These are phyloP conservation scores for Arabidopsis hybrid DNA, from an alignment of 441 rosid genomes.

Conservation along the genomic window DNA sequence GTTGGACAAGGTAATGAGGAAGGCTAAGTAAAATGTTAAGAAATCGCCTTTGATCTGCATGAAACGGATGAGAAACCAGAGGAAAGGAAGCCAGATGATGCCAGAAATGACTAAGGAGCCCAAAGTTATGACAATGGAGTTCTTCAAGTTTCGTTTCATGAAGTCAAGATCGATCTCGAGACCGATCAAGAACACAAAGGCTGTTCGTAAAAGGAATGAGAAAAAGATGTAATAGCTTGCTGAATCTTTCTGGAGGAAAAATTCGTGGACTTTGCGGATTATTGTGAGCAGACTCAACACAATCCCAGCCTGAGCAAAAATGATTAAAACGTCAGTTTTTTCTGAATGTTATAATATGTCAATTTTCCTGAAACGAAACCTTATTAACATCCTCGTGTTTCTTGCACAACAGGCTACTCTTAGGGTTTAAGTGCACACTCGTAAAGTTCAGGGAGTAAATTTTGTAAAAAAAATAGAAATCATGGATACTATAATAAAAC, in stretches of 20 bases:
- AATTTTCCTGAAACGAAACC: neutral
- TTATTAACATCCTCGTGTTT: neutral
- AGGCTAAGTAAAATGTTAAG: constrained; percentile 44
- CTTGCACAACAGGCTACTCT: neutral
- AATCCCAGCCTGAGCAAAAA: constrained; percentile 69
- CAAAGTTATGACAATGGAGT: constrained; percentile 53
- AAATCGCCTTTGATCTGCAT: constrained; percentile 37
- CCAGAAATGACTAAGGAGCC: constrained; percentile 48
- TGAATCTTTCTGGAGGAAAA: constrained; percentile 65
- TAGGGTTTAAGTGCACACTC: neutral
- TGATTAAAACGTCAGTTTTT: neutral
- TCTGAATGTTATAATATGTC: neutral
- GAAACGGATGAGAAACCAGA: constrained; percentile 47
- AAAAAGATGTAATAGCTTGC: constrained; percentile 60
- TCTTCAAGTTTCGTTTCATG: constrained; percentile 56
- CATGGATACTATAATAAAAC: neutral
- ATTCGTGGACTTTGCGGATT: constrained; percentile 44
- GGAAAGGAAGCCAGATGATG: constrained; percentile 50
- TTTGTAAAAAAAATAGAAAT: neutral
- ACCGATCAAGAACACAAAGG: constrained; percentile 87
- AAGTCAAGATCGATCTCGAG: constrained; percentile 70
- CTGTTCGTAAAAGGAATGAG: constrained; percentile 59
- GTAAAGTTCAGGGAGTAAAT: neutral
- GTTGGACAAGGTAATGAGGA: constrained; percentile 60
- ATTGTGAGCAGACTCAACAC: constrained; percentile 71